These are phyloP conservation scores for Jamesozyma piceae DNA, from an alignment of 805 yeast genomes.

Conservation along the genomic window DNA sequence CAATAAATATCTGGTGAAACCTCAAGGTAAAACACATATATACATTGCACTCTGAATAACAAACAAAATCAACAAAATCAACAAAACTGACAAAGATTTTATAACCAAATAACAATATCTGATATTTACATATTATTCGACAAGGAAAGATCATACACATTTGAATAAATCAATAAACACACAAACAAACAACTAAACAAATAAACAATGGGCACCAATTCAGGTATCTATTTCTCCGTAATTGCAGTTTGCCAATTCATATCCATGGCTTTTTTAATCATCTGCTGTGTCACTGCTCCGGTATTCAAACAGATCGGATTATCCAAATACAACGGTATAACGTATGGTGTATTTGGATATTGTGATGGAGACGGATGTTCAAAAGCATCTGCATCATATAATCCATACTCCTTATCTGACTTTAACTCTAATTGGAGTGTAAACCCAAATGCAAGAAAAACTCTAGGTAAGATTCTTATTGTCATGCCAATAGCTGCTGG, in stretches of 20 bases:
- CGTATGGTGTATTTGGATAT: constrained; percentile 62
- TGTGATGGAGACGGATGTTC: constrained; percentile 39
- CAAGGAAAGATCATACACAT: too few species aligned
- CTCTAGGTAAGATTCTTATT: constrained; percentile 46
- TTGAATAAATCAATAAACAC: too few species aligned
- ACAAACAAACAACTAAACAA: too few species aligned
- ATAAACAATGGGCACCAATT: not conserved
- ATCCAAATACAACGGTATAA: constrained; percentile 37
- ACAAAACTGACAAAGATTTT: too few species aligned
- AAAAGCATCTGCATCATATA: constrained; percentile 38
- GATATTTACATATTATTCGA: too few species aligned
- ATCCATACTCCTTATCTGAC: constrained; percentile 27
- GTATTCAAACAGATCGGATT: constrained; percentile 40
- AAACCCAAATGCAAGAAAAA: constrained; percentile 37
- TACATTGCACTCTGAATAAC: too few species aligned
- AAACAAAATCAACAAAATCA: too few species aligned
- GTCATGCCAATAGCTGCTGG: constrained; percentile 62
- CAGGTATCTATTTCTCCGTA: constrained; percentile 25
- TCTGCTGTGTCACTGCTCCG: constrained; percentile 57
- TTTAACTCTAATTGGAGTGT: constrained; percentile 41
- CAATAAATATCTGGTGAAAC: too few species aligned
- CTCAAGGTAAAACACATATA: too few species aligned
- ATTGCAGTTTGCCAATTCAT: constrained; percentile 40
- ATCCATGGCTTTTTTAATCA: constrained; percentile 52
- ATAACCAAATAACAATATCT: too few species aligned